These are phyloP conservation scores for Chaetomium sp. DNA, from an alignment of 2,329 filamentous ascomycete genomes.

Conservation along the genomic window DNA sequence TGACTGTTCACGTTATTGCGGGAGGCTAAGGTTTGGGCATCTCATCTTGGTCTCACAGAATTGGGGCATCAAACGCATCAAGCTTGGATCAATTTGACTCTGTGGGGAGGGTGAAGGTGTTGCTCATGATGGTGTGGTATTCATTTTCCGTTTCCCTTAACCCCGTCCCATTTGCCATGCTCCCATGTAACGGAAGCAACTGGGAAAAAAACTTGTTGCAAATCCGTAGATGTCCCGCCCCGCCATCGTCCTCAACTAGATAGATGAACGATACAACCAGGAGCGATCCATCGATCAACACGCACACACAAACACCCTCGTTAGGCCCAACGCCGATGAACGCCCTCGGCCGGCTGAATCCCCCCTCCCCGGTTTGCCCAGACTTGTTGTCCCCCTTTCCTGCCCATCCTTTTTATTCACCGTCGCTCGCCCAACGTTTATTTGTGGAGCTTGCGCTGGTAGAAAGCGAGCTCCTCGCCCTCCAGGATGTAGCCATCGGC, in stretches of 20 bases:
- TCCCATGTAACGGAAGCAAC: constrained; percentile 21
- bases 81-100: constrained; percentile 15
- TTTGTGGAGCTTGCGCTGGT: constrained; percentile 99
- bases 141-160: constrained; percentile 23
- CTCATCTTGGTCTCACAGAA: background rate
- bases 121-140: constrained; percentile 18
- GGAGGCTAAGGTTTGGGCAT: too few species aligned
- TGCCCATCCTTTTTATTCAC: background rate
- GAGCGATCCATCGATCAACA: constrained; percentile 16
- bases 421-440: constrained; percentile 40
- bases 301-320: constrained; percentile 13
- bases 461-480: constrained; percentile 99
- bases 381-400: constrained; percentile 16
- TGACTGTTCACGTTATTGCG: too few species aligned
- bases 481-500: constrained; percentile 96
- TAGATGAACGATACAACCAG: constrained; percentile 12
- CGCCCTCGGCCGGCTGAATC: constrained; percentile 6
- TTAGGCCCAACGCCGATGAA: constrained; percentile 20
- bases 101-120: constrained; percentile 4
- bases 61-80: background rate
- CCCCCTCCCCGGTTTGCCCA: constrained; percentile 3
- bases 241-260: background rate
- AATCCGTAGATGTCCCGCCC: too few species aligned
- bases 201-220: constrained; percentile 13
- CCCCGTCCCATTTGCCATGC: constrained; percentile 12